Percentiles rank a stretch among this genome's conserved stretches.
Evolutionary conservation across 1,284 basidiomycete species (phyloP).

Genomic region (Cryptococcus floricola): DNA sequence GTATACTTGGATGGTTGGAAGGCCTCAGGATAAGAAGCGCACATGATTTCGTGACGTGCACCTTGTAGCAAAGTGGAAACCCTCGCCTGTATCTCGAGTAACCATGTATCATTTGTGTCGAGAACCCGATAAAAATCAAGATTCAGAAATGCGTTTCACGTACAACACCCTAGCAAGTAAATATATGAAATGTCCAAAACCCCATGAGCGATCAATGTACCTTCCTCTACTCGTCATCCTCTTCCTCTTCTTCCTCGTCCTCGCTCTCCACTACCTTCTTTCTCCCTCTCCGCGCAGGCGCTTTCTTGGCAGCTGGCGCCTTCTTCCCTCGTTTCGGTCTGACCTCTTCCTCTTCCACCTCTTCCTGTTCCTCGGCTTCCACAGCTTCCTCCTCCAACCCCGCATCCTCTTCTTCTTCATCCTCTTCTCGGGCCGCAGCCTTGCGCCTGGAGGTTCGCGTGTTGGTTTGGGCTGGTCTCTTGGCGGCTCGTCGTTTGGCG

Average conservation of each 20-base stretch:
- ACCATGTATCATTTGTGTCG: no score
- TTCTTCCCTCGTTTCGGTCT: constrained; percentile 6
- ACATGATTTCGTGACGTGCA: neutral
- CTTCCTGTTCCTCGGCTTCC: constrained; percentile 9
- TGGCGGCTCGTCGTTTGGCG: constrained; percentile 61
- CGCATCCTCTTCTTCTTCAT: constrained; percentile 19
- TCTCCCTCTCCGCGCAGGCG: constrained; percentile 14
- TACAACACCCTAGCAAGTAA: neutral
- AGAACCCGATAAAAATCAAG: no score
- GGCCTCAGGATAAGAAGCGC: neutral
- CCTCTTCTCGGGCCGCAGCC: constrained; percentile 8
- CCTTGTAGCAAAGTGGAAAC: no score
- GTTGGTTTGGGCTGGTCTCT: constrained; percentile 15
- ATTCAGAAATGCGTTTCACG: no score
- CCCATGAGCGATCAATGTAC: neutral
- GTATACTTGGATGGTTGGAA: neutral
- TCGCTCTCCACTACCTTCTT: constrained; percentile 11
- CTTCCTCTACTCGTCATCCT: constrained; percentile 1
- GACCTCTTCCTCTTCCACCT: constrained; percentile 7
- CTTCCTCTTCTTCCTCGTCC: constrained; percentile 13
- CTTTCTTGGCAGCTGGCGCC: constrained; percentile 7
- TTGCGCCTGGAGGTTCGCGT: constrained; percentile 8
- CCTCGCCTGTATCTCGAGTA: no score
- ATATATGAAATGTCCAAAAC: no score
- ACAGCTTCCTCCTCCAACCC: neutral